phyloP scores from a whole-genome alignment of 2,329 filamentous ascomycete genomes.

The Fusarium haematococcum region DNA sequence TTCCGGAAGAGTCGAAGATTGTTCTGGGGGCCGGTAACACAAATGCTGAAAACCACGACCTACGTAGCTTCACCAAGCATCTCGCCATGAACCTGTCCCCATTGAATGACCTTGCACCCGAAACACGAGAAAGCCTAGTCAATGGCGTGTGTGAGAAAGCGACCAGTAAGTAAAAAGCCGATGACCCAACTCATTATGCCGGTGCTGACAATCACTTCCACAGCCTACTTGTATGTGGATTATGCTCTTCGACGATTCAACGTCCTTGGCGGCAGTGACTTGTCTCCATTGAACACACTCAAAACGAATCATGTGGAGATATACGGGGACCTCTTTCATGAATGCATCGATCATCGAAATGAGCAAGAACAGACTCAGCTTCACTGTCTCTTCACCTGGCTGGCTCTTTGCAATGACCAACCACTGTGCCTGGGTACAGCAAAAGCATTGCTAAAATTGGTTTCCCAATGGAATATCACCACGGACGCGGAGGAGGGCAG shows the following conservation, averaged over 20 bases:
- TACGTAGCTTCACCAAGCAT: not conserved
- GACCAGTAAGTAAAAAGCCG: not conserved
- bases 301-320: not conserved
- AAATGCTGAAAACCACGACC: not conserved
- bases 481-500: too few species aligned
- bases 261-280: not conserved
- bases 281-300: not conserved
- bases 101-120: not conserved
- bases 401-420: not conserved
- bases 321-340: not conserved
- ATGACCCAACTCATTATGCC: not conserved
- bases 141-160: not conserved
- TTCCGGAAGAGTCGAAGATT: not conserved
- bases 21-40: not conserved
- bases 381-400: not conserved
- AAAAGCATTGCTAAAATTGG: not conserved
- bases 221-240: not conserved
- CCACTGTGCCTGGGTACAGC: not conserved
- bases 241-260: not conserved
- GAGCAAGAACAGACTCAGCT: not conserved
- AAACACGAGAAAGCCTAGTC: not conserved
- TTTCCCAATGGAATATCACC: not conserved
- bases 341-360: not conserved
- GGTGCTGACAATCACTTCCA: not conserved
- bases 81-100: not conserved